Percentiles rank a stretch among this genome's conserved stretches.
These are phyloP conservation scores for Yamadazyma paraphyllophila DNA, from an alignment of 805 yeast genomes.

Conservation along the genomic window DNA sequence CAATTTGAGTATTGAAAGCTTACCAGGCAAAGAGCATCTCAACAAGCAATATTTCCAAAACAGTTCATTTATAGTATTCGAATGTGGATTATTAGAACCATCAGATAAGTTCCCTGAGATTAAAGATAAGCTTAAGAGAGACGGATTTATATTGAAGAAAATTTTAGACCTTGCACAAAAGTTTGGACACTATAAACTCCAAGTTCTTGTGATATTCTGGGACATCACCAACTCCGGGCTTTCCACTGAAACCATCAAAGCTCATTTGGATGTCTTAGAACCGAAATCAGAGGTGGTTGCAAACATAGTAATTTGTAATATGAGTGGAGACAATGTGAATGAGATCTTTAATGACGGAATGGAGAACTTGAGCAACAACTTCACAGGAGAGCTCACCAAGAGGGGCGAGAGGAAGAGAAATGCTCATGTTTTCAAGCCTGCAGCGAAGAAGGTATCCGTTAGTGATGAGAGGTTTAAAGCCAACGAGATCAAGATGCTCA, in stretches of 20 bases:
- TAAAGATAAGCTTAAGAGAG: conserved; percentile 35
- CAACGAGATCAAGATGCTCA: conserved; percentile 24
- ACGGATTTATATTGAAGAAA: conserved; percentile 33
- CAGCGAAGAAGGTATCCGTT: not conserved
- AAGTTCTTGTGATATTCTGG: conserved; percentile 45
- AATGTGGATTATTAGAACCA: conserved; percentile 44
- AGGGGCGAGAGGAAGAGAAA: conserved; percentile 23
- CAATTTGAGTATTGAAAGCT: conserved; percentile 35
- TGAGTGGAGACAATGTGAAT: conserved; percentile 29
- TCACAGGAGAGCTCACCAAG: conserved; percentile 27
- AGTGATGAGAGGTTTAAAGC: conserved; percentile 17
- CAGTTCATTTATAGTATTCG: conserved; percentile 47
- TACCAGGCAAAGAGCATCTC: conserved; percentile 38
- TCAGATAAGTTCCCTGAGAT: conserved; percentile 13
- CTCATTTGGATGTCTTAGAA: conserved; percentile 2
- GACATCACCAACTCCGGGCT: conserved; percentile 24
- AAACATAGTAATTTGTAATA: conserved; percentile 28
- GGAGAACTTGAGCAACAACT: conserved; percentile 18
- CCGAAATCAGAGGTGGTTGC: conserved; percentile 7
- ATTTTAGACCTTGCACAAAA: conserved; percentile 32
- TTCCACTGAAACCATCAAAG: conserved; percentile 14
- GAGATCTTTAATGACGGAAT: conserved; percentile 24
- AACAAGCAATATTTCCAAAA: conserved; percentile 37
- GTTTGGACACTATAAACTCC: conserved; percentile 37
- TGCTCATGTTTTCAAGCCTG: not conserved